phyloP scores from a whole-genome alignment of 331 rosid genomes.

The Rhamnella rubrinervis region DNA sequence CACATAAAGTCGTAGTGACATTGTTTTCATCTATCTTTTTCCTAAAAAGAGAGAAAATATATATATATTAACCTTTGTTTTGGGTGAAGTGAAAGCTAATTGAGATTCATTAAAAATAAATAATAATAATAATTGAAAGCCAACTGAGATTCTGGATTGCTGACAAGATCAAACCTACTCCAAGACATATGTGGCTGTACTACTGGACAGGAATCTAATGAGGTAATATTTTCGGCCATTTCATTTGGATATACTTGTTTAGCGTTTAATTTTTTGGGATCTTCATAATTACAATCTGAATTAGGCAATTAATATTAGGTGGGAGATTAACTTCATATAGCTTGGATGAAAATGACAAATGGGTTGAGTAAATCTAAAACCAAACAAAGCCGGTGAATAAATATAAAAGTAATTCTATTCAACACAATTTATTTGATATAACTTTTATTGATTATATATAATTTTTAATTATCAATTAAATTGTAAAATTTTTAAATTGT shows the following conservation, averaged over 20 bases:
- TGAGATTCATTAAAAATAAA: conserved; percentile 3
- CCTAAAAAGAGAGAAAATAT: too few species aligned
- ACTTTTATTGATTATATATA: too few species aligned
- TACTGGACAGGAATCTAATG: conserved; percentile 27
- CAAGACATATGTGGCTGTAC: conserved; percentile 3
- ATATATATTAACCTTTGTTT: not conserved
- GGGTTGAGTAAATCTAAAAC: too few species aligned
- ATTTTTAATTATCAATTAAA: too few species aligned
- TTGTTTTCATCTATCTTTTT: too few species aligned
- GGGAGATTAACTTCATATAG: not conserved
- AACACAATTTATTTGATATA: too few species aligned
- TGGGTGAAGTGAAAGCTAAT: conserved; percentile 34
- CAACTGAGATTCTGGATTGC: conserved; percentile 7
- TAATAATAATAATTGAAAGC: not conserved
- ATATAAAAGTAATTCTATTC: too few species aligned
- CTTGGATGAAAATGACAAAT: too few species aligned
- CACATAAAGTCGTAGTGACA: too few species aligned
- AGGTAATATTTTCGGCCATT: not conserved
- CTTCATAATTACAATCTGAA: not conserved
- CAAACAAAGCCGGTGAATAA: too few species aligned
- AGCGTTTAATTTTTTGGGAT: not conserved
- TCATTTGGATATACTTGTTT: not conserved
- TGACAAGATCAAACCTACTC: conserved; percentile 10
- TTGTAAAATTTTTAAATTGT: too few species aligned
- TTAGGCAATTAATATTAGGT: not conserved